Evolutionary conservation across 345 rosid species (phyloP).

Genomic region (Bruguiera parviflora): DNA sequence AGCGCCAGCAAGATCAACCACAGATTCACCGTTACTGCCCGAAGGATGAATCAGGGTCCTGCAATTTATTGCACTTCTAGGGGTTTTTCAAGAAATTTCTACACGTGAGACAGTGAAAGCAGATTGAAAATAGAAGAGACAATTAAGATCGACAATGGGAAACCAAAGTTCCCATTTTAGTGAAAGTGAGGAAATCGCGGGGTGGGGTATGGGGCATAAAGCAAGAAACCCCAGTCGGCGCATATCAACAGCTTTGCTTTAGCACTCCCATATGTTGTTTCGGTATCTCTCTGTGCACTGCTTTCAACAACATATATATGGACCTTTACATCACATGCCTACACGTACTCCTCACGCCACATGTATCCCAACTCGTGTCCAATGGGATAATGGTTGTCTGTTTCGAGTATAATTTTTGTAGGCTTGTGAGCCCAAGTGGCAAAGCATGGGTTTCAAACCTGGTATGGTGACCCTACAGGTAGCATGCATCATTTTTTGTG

Average conservation of each 20-base stretch:
- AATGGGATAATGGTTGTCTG: too few relatives aligned
- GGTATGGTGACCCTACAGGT: slow-evolving; percentile 9
- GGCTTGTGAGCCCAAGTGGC: too few relatives aligned
- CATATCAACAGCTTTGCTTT: slow-evolving; percentile 17
- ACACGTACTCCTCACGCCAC: too few relatives aligned
- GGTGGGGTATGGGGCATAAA: slow-evolving; percentile 17
- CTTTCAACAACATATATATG: slow-evolving; percentile 6
- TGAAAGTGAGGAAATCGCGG: slow-evolving; percentile 33
- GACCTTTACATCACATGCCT: not conserved
- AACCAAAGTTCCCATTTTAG: slow-evolving; percentile 30
- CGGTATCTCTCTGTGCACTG: slow-evolving; percentile 1
- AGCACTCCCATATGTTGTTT: not conserved
- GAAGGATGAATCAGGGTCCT: too few relatives aligned
- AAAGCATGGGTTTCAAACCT: not conserved
- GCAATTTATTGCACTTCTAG: too few relatives aligned
- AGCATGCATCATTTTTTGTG: slow-evolving; percentile 4
- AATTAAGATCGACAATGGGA: slow-evolving; percentile 21
- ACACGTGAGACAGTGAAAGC: slow-evolving; percentile 30
- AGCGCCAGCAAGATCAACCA: too few relatives aligned
- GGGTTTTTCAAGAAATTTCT: slow-evolving; percentile 14
- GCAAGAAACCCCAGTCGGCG: slow-evolving; percentile 2
- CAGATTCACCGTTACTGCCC: too few relatives aligned
- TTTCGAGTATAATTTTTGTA: too few relatives aligned
- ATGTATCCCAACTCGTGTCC: too few relatives aligned
- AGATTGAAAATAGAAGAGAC: slow-evolving; percentile 33